Conservation (phyloP, 2,329 filamentous ascomycete species). For the Arthrobotrys megalospora region DNA sequence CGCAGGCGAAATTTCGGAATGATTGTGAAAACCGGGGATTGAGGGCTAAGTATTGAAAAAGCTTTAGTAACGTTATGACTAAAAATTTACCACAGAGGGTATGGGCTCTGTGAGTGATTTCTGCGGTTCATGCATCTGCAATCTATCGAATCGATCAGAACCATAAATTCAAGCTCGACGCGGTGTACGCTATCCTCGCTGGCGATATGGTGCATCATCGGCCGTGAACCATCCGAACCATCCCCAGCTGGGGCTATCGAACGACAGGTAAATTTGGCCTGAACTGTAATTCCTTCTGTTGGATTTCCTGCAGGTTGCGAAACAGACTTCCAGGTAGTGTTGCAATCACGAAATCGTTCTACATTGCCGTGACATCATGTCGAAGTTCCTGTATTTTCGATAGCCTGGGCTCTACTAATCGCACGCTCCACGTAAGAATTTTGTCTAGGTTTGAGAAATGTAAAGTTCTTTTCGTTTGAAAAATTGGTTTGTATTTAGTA, state of each 20-base stretch:
- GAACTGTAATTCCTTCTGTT: not conserved
- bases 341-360: no score
- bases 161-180: slow-evolving; percentile 12
- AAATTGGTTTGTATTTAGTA: slow-evolving; percentile 22
- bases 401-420: no score
- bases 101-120: slow-evolving; percentile 45
- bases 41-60: slow-evolving; percentile 1
- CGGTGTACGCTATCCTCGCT: not conserved
- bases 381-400: no score
- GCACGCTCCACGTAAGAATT: not conserved
- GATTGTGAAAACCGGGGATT: slow-evolving; percentile 25
- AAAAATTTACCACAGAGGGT: slow-evolving; percentile 4
- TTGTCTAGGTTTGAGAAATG: not conserved
- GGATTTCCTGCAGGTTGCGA: not conserved
- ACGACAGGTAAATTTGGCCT: not conserved
- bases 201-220: slow-evolving; percentile 33
- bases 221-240: slow-evolving; percentile 39
- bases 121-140: slow-evolving; percentile 19
- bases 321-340: no score
- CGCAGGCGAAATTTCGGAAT: slow-evolving; percentile 59
- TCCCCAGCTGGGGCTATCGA: not conserved
- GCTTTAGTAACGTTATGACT: slow-evolving; percentile 59
- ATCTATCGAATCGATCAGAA: slow-evolving; percentile 48
- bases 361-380: not conserved
- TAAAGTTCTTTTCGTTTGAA: not conserved